Evolutionary conservation across 2,329 filamentous ascomycete genomes (phyloP).

Genomic region (Botrytis deweyae): DNA sequence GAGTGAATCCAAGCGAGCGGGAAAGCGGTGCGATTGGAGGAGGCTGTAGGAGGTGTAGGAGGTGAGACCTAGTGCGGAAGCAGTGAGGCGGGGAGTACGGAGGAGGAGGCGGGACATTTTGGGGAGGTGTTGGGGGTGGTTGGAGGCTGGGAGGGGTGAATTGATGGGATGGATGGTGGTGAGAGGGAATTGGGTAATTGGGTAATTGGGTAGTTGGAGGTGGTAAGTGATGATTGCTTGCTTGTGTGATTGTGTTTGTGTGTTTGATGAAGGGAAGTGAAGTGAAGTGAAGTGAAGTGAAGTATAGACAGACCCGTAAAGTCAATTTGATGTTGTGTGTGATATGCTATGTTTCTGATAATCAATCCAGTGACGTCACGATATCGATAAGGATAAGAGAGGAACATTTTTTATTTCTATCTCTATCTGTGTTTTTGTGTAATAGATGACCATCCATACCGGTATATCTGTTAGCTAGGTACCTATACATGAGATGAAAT

Average conservation of each 20-base stretch:
- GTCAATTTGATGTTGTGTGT: background rate
- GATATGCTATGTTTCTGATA: background rate
- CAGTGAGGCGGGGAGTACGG: conserved; percentile 35
- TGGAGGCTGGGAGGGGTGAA: too few species aligned
- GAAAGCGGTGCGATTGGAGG: conserved; percentile 35
- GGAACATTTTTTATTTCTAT: background rate
- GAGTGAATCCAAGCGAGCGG: conserved; percentile 33
- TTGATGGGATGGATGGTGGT: background rate
- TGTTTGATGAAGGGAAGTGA: background rate
- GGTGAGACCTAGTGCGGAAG: conserved; percentile 39
- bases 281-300: background rate
- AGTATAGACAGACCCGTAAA: background rate
- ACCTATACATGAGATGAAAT: too few species aligned
- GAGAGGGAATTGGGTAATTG: background rate
- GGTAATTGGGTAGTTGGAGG: too few species aligned
- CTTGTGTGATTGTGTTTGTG: background rate
- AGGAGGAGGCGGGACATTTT: conserved; percentile 37
- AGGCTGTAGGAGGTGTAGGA: conserved; percentile 41
- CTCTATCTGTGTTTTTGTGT: background rate
- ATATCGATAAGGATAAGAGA: conserved; percentile 4
- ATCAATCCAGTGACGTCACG: background rate
- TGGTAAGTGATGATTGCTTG: background rate
- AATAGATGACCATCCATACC: too few species aligned
- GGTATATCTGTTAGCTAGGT: too few species aligned
- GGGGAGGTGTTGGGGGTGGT: background rate